These are phyloP conservation scores for Apocynum venetum DNA, from an alignment of 257 asterid genomes.

Conservation along the genomic window DNA sequence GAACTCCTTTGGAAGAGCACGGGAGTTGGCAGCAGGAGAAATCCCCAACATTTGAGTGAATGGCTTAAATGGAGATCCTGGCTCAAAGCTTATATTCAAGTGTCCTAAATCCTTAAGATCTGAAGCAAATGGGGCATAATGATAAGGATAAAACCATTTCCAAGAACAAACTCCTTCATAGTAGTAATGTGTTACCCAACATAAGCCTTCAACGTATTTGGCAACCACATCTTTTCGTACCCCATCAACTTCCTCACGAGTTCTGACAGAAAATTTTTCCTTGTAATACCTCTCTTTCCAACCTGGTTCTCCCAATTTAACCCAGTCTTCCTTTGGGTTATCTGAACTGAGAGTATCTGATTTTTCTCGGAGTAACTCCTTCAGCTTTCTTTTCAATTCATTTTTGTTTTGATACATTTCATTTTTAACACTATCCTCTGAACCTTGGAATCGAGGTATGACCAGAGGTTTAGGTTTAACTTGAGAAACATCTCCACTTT, in stretches of 20 bases:
- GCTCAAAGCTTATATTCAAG: constrained; percentile 53
- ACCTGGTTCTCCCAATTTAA: constrained; percentile 53
- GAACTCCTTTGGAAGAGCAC: constrained; percentile 71
- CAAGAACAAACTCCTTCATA: constrained; percentile 89
- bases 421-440: constrained; percentile 42
- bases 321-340: constrained; percentile 36
- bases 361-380: constrained; percentile 2
- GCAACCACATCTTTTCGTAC: constrained; percentile 37
- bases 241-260: constrained; percentile 30
- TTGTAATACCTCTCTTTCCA: constrained; percentile 61
- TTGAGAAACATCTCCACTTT: constrained; percentile 50
- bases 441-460: constrained; percentile 60
- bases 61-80: constrained; percentile 88
- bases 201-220: constrained; percentile 58
- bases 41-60: constrained; percentile 86
- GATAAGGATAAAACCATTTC: constrained; percentile 72
- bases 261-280: constrained; percentile 39
- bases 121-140: constrained; percentile 70
- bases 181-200: constrained; percentile 72
- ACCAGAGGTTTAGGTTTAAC: constrained; percentile 55
- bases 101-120: constrained; percentile 42
- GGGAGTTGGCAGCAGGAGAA: constrained; percentile 90
- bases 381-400: constrained; percentile 18
- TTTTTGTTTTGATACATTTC: constrained; percentile 36
- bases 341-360: not conserved